Evolutionary conservation across 129 eudicot genomes (phyloP).

Genomic region (Artemisia argyi): DNA sequence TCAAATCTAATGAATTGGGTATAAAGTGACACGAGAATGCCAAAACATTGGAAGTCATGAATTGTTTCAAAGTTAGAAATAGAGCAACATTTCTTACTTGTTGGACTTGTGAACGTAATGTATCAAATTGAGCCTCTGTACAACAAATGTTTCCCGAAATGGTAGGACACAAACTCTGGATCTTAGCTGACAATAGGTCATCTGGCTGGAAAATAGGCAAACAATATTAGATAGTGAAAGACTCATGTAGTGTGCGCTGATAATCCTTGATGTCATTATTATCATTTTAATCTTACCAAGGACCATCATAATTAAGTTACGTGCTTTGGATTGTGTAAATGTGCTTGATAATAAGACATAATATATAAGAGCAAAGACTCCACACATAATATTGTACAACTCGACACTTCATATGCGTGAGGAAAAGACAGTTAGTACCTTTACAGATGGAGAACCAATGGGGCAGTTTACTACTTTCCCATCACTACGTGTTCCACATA

Average conservation of each 20-base stretch:
- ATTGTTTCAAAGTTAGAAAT: slow-evolving; percentile 7
- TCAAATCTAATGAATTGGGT: no score
- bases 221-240: slow-evolving; percentile 14
- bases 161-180: slow-evolving; percentile 98
- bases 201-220: slow-evolving; percentile 59
- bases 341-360: no score
- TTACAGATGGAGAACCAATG: slow-evolving; percentile 68
- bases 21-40: no score
- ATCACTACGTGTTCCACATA: slow-evolving; percentile 91
- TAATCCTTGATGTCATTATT: not conserved
- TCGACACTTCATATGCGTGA: no score
- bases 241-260: not conserved
- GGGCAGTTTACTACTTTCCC: slow-evolving; percentile 95
- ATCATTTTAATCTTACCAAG: not conserved
- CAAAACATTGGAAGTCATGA: not conserved
- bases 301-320: not conserved
- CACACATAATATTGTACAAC: no score
- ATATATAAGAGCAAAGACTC: no score
- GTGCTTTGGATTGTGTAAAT: not conserved
- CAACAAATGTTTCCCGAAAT: slow-evolving; percentile 93
- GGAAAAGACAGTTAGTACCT: slow-evolving; percentile 38
- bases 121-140: slow-evolving; percentile 85
- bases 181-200: slow-evolving; percentile 77
- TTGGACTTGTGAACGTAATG: slow-evolving; percentile 88
- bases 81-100: slow-evolving; percentile 57